Evolutionary conservation across 495 filamentous ascomycete genomes (phyloP).

Genomic region (Aspergillus sclerotioniger): DNA sequence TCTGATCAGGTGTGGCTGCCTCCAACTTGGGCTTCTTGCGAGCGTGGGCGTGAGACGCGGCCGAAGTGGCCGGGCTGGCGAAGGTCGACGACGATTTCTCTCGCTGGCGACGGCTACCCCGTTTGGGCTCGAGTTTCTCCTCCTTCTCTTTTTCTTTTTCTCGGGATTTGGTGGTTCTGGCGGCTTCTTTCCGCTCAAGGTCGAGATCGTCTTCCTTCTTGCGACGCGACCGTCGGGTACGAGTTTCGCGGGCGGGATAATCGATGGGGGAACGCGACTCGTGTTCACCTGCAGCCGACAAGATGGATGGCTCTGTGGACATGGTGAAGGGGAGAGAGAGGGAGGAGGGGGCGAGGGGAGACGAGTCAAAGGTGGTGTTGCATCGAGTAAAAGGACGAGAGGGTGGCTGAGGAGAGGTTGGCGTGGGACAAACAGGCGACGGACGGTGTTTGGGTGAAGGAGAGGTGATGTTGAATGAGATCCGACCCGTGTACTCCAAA

Average conservation of each 20-base stretch:
- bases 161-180: constrained; percentile 23
- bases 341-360: constrained; percentile 39
- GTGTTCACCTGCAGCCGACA: constrained; percentile 24
- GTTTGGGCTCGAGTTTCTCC: constrained; percentile 27
- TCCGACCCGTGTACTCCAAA: neutral
- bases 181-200: constrained; percentile 18
- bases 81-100: constrained; percentile 38
- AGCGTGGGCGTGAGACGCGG: constrained; percentile 34
- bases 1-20: constrained; percentile 22
- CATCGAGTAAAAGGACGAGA: constrained; percentile 14
- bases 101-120: constrained; percentile 37
- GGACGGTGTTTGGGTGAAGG: neutral
- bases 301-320: constrained; percentile 25
- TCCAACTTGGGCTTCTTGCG: constrained; percentile 51
- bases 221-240: constrained; percentile 44
- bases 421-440: too few species aligned
- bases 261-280: constrained; percentile 18
- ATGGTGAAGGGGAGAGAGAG: constrained; percentile 19
- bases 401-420: constrained; percentile 2
- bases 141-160: constrained; percentile 33
- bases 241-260: constrained; percentile 15
- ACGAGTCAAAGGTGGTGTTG: constrained; percentile 16
- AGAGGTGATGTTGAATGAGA: constrained; percentile 14
- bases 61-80: constrained; percentile 20
- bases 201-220: constrained; percentile 43